A percentile compares a stretch with the other conserved stretches of the same genome.
phyloP scores from a whole-genome alignment of 768 basidiomycete genomes.

The Polyporus arcularius region DNA sequence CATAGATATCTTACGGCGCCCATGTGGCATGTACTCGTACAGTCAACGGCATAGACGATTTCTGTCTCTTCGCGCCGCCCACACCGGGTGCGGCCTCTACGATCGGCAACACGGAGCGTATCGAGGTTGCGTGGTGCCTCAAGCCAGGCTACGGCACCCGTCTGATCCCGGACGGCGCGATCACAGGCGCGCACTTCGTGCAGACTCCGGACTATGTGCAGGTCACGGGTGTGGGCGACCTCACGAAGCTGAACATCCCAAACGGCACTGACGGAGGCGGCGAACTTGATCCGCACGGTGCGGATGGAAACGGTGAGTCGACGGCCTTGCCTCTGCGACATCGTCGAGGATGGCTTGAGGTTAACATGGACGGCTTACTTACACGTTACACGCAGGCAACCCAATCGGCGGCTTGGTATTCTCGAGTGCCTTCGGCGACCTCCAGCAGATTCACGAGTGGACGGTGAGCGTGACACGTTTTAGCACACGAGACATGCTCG shows the following conservation, averaged over 20 bases:
- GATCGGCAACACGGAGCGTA: conserved; percentile 64
- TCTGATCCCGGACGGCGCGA: conserved; percentile 71
- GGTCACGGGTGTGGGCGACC: conserved; percentile 66
- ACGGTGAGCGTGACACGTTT: conserved; percentile 41
- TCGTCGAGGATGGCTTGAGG: background rate
- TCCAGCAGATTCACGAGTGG: conserved; percentile 71
- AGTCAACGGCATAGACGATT: conserved; percentile 65
- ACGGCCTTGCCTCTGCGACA: background rate
- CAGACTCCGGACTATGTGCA: conserved; percentile 75
- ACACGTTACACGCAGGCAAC: conserved; percentile 39
- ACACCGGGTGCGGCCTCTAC: conserved; percentile 49
- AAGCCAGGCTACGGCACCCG: conserved; percentile 62
- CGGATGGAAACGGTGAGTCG: conserved; percentile 50
- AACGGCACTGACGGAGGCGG: conserved; percentile 54
- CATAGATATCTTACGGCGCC: no score
- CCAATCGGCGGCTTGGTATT: conserved; percentile 71
- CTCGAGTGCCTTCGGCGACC: conserved; percentile 62
- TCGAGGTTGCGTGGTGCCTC: conserved; percentile 57
- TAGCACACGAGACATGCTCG: conserved; percentile 4
- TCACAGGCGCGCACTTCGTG: conserved; percentile 69
- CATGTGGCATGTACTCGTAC: background rate
- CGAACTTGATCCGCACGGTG: conserved; percentile 73
- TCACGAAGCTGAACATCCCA: conserved; percentile 67
- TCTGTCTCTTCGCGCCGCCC: conserved; percentile 56
- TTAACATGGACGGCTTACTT: background rate